phyloP scores from a whole-genome alignment of 371 early-diverging fungal genomes.

The Mucor circinelloides region DNA sequence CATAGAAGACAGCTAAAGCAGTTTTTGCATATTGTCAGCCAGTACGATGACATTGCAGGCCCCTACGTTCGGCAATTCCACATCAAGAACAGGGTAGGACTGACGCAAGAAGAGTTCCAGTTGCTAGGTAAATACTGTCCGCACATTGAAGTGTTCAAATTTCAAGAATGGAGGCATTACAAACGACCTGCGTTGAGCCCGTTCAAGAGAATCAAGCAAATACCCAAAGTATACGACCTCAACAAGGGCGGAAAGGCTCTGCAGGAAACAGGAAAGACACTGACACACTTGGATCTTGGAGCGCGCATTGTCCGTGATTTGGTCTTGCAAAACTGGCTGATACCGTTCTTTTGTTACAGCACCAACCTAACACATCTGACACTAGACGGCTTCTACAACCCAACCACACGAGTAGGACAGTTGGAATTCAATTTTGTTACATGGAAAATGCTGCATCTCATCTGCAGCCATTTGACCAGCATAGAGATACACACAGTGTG shows the following conservation, averaged over 20 bases:
- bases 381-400: conserved; percentile 9
- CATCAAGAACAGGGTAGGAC: neutral
- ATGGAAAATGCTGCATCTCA: neutral
- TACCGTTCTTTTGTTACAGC: neutral
- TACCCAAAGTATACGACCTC: conserved; percentile 4
- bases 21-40: neutral
- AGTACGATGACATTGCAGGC: neutral
- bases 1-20: conserved; percentile 6
- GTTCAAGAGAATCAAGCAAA: conserved; percentile 5
- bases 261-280: neutral
- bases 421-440: neutral
- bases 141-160: conserved; percentile 2
- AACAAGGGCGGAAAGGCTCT: neutral
- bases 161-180: conserved; percentile 11
- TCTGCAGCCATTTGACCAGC: neutral
- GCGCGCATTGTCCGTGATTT: conserved; percentile 51
- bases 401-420: neutral
- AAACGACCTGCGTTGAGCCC: neutral
- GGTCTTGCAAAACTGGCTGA: conserved; percentile 9
- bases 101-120: neutral
- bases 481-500: neutral
- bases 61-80: conserved; percentile 2
- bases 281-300: conserved; percentile 7
- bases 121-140: neutral
- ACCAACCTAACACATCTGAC: conserved; percentile 11